Conservation (phyloP, 2,329 filamentous ascomycete genomes). For the Ceratocystis variospora region DNA sequence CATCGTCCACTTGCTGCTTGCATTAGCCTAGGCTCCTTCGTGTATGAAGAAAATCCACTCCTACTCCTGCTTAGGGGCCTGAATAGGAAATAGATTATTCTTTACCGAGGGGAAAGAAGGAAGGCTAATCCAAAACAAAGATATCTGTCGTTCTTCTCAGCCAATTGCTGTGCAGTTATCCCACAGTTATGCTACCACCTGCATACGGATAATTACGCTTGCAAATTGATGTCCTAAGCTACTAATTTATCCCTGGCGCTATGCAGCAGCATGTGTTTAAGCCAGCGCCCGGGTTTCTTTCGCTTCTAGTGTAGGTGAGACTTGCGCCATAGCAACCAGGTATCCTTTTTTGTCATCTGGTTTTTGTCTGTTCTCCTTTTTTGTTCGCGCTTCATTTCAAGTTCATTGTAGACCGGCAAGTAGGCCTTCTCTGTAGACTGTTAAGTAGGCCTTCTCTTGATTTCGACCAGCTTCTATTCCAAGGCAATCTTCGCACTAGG, state of each 20-base stretch:
- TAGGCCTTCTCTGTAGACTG: background rate
- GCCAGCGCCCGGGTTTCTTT: slow-evolving; percentile 1
- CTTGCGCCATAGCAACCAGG: slow-evolving; percentile 6
- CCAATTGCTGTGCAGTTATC: background rate
- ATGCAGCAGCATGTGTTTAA: background rate
- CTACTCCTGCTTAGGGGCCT: background rate
- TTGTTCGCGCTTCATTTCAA: background rate
- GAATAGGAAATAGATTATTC: background rate
- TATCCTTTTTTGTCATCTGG: background rate
- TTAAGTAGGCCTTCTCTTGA: background rate
- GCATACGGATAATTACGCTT: background rate
- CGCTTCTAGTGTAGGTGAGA: slow-evolving; percentile 1
- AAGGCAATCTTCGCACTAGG: background rate
- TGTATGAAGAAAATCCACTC: background rate
- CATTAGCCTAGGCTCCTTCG: slow-evolving; percentile 3
- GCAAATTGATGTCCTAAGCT: background rate
- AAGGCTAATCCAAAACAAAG: background rate
- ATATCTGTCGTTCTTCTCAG: background rate
- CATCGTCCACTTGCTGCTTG: slow-evolving; percentile 3
- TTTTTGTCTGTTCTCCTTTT: background rate
- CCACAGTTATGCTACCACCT: background rate
- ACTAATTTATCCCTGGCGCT: slow-evolving; percentile 1
- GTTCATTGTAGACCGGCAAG: background rate
- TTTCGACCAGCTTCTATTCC: background rate
- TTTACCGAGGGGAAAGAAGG: background rate